These are phyloP conservation scores for Sarcodon sp. DNA, from an alignment of 768 basidiomycete species.

Conservation along the genomic window DNA sequence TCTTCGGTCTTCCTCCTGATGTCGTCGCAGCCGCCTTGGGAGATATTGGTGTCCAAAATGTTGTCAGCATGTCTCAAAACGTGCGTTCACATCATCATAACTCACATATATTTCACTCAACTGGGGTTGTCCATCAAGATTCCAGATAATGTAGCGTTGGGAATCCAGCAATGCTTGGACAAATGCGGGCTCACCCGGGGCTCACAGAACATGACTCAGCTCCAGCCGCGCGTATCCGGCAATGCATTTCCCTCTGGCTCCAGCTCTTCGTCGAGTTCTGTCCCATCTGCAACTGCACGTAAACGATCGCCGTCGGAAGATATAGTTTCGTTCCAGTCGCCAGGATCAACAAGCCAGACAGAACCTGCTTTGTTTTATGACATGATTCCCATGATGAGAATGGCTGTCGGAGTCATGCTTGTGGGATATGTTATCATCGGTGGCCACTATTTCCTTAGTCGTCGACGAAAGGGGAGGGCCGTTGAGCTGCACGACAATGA, in stretches of 20 bases:
- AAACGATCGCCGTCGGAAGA: no score
- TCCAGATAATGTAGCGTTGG: constrained; percentile 18
- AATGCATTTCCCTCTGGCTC: constrained; percentile 11
- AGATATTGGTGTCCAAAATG: constrained; percentile 15
- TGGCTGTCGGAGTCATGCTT: no score
- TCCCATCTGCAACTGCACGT: no score
- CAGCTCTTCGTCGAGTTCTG: no score
- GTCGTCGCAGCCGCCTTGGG: constrained; percentile 16
- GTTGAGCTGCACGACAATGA: no score
- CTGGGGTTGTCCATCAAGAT: constrained; percentile 6
- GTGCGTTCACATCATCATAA: constrained; percentile 3
- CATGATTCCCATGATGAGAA: no score
- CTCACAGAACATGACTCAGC: constrained; percentile 14
- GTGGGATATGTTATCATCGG: no score
- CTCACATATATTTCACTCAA: background rate
- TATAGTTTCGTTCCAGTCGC: constrained; percentile 17
- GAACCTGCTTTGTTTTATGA: no score
- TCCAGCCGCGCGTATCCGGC: constrained; percentile 13
- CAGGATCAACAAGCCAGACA: no score
- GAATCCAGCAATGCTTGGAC: constrained; percentile 14
- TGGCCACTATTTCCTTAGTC: no score
- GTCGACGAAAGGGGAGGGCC: no score
- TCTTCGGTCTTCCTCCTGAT: constrained; percentile 16
- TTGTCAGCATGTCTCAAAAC: constrained; percentile 11
- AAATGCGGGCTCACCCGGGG: constrained; percentile 13